These are phyloP conservation scores for Alternaria gansuensis DNA, from an alignment of 2,329 filamentous ascomycete species.

Conservation along the genomic window DNA sequence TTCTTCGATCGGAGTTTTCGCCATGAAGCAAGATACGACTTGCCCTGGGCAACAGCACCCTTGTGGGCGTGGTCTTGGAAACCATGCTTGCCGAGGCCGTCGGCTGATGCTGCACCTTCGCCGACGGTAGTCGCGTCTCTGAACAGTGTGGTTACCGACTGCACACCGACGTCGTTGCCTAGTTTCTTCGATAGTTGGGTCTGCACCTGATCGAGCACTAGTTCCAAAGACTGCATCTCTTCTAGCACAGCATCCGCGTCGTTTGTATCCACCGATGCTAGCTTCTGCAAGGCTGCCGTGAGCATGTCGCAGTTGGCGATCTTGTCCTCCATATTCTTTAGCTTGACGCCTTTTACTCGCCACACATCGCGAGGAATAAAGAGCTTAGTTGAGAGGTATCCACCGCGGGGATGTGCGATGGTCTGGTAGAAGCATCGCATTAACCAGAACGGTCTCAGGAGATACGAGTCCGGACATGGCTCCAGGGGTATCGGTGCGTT, in stretches of 20 bases:
- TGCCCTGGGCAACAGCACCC: constrained; percentile 59
- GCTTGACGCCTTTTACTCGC: constrained; percentile 91
- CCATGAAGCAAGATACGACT: constrained; percentile 86
- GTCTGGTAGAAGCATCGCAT: constrained; percentile 96
- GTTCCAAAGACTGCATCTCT: constrained; percentile 91
- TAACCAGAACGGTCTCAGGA: constrained; percentile 96
- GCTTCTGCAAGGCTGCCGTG: constrained; percentile 84
- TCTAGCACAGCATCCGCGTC: constrained; percentile 92
- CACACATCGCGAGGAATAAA: constrained; percentile 94
- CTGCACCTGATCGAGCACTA: constrained; percentile 86
- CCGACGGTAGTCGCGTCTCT: constrained; percentile 67
- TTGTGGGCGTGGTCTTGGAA: constrained; percentile 47
- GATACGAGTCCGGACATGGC: constrained; percentile 85
- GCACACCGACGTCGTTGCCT: constrained; percentile 89
- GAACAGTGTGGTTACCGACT: constrained; percentile 76
- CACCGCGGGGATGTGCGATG: constrained; percentile 87
- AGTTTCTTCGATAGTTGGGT: constrained; percentile 79
- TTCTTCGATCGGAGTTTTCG: constrained; percentile 89
- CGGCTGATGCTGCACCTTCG: constrained; percentile 37
- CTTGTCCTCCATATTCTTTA: constrained; percentile 93
- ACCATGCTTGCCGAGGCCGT: constrained; percentile 38
- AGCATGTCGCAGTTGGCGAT: constrained; percentile 89
- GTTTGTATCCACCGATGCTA: constrained; percentile 83
- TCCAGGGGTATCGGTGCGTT: constrained; percentile 83
- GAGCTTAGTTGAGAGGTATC: constrained; percentile 88